Conservation (phyloP, 2,329 filamentous ascomycete genomes). For the Tolypocladium tropicale region DNA sequence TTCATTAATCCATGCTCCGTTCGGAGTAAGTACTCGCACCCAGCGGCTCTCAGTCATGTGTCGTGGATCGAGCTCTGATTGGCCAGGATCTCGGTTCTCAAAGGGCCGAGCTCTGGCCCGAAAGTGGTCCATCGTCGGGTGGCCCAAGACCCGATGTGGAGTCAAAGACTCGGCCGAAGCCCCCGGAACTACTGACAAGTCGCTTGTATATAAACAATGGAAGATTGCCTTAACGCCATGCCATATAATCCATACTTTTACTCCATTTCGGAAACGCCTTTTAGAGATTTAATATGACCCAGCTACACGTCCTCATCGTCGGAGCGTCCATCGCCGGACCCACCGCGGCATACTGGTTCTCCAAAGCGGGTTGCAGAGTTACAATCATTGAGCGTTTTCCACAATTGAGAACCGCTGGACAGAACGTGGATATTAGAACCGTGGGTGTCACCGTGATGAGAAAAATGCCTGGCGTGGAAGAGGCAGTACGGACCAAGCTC, state of each 20-base stretch:
- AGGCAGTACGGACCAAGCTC: neutral
- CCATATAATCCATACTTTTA: neutral
- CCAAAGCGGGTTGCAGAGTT: neutral
- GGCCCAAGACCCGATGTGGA: neutral
- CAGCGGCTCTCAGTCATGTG: neutral
- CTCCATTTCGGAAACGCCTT: neutral
- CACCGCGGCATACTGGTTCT: neutral
- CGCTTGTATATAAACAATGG: neutral
- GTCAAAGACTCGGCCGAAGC: neutral
- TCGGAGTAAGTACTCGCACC: too few relatives aligned
- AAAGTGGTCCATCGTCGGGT: neutral
- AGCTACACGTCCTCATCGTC: neutral
- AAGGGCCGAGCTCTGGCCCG: neutral
- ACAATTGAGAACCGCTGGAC: neutral
- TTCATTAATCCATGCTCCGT: neutral
- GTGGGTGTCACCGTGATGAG: neutral
- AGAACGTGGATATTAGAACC: neutral
- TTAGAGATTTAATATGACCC: neutral
- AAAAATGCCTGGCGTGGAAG: neutral
- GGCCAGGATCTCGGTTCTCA: neutral
- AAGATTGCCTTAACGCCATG: neutral
- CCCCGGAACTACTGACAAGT: neutral
- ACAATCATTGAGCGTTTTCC: neutral
- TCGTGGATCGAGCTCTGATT: neutral
- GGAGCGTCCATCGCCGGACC: neutral